Conservation (phyloP, 1,139 yeast genomes). For the Protomyces pachydermus region DNA sequence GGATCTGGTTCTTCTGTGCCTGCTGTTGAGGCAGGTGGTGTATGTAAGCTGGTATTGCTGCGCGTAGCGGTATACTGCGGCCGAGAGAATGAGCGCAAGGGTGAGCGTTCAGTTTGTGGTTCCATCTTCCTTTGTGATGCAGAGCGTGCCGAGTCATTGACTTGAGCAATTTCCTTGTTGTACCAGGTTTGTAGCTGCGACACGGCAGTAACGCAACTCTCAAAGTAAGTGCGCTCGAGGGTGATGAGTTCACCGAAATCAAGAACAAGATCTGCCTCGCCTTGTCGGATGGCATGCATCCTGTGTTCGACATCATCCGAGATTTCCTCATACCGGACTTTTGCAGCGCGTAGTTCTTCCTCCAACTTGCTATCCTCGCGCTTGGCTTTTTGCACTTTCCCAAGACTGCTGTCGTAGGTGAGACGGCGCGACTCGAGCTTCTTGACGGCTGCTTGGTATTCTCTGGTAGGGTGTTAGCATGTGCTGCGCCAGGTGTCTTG, state of each 20-base stretch:
- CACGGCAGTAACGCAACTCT: constrained; percentile 29
- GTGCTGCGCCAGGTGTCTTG: neutral
- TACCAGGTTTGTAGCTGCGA: constrained; percentile 26
- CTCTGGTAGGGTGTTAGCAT: neutral
- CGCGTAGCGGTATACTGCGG: neutral
- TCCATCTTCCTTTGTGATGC: neutral
- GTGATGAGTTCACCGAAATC: constrained; percentile 33
- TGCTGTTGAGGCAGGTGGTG: neutral
- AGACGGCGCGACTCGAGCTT: constrained; percentile 35
- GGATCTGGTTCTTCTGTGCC: neutral
- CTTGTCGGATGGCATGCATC: constrained; percentile 34
- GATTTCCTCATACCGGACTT: constrained; percentile 35
- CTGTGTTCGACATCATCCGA: constrained; percentile 34
- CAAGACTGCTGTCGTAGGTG: constrained; percentile 34
- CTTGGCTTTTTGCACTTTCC: constrained; percentile 33
- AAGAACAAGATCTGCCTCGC: constrained; percentile 30
- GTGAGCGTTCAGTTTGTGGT: neutral
- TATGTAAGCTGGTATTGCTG: neutral
- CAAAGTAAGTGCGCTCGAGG: constrained; percentile 33
- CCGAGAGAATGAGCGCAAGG: neutral
- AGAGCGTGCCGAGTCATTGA: neutral
- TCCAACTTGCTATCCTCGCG: constrained; percentile 35
- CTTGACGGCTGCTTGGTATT: constrained; percentile 31
- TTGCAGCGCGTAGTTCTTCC: constrained; percentile 35
- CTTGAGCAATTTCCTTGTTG: neutral